Percentiles rank a stretch among this genome's conserved stretches.
Evolutionary conservation across 805 yeast genomes (phyloP).

Genomic region (Zygosaccharomyces bailii): DNA sequence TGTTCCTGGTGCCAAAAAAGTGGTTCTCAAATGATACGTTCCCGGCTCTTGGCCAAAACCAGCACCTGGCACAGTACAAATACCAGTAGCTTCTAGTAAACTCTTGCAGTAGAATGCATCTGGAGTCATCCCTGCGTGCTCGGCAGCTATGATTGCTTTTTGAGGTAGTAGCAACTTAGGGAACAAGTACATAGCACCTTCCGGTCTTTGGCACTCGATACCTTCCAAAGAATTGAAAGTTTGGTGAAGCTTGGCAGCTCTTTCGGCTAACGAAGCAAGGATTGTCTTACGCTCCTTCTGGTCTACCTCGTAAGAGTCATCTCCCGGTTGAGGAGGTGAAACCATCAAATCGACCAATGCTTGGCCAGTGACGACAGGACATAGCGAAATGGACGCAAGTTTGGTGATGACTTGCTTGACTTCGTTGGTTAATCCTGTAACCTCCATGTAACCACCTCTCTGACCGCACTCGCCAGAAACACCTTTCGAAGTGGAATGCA

Average conservation of each 20-base stretch:
- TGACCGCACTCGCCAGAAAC: slow-evolving; percentile 99
- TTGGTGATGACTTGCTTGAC: slow-evolving; percentile 71
- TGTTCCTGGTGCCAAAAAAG: slow-evolving; percentile 92
- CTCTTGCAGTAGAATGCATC: slow-evolving; percentile 89
- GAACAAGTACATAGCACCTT: slow-evolving; percentile 97
- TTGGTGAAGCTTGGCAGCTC: slow-evolving; percentile 62
- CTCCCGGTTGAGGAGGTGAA: slow-evolving; percentile 81
- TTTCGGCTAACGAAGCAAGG: slow-evolving; percentile 54
- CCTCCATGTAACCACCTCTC: slow-evolving; percentile 98
- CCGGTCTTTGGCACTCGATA: slow-evolving; percentile 80
- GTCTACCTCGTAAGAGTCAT: slow-evolving; percentile 67
- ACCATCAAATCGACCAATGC: slow-evolving; percentile 90
- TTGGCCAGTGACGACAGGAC: slow-evolving; percentile 95
- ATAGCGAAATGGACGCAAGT: slow-evolving; percentile 83
- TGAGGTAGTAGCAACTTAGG: slow-evolving; percentile 69
- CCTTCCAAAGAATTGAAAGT: slow-evolving; percentile 80
- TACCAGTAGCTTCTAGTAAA: slow-evolving; percentile 82
- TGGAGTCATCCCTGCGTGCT: slow-evolving; percentile 52
- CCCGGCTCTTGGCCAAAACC: slow-evolving; percentile 94
- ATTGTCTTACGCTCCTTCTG: slow-evolving; percentile 58
- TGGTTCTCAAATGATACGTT: slow-evolving; percentile 91
- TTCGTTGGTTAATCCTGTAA: slow-evolving; percentile 72
- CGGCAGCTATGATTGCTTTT: slow-evolving; percentile 61
- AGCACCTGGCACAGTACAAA: slow-evolving; percentile 95
- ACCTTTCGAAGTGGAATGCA: slow-evolving; percentile 98